These are phyloP conservation scores for Shiraia sp. DNA, from an alignment of 2,329 filamentous ascomycete genomes.

Conservation along the genomic window DNA sequence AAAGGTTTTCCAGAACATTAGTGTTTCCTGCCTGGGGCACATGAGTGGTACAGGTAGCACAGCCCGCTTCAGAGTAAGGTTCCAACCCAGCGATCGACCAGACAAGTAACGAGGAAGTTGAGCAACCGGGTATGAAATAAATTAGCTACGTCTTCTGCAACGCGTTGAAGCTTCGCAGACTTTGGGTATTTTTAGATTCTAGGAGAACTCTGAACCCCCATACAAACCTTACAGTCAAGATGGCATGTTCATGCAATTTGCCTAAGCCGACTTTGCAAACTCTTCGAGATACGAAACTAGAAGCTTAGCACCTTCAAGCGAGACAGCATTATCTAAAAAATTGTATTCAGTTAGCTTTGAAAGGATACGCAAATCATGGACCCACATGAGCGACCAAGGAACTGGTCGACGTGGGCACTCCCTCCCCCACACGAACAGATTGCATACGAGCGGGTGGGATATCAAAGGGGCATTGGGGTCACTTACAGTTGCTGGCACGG, in stretches of 20 bases:
- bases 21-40: neutral
- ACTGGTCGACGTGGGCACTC: conserved; percentile 1
- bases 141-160: neutral
- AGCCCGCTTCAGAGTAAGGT: neutral
- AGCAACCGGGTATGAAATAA: neutral
- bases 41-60: neutral
- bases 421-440: no score
- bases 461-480: conserved; percentile 4
- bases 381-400: no score
- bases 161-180: conserved; percentile 1
- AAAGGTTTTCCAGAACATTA: conserved; percentile 8
- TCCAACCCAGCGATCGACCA: neutral
- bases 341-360: conserved; percentile 23
- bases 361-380: no score
- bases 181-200: no score
- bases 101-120: neutral
- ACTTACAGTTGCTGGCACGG: conserved; percentile 73
- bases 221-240: conserved; percentile 13
- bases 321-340: conserved; percentile 71
- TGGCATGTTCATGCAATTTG: conserved; percentile 15
- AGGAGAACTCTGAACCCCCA: no score
- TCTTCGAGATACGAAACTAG: conserved; percentile 67
- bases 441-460: no score
- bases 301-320: conserved; percentile 68
- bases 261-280: conserved; percentile 51